Conservation (phyloP, 345 rosid species). For the Triadica sebifera region DNA sequence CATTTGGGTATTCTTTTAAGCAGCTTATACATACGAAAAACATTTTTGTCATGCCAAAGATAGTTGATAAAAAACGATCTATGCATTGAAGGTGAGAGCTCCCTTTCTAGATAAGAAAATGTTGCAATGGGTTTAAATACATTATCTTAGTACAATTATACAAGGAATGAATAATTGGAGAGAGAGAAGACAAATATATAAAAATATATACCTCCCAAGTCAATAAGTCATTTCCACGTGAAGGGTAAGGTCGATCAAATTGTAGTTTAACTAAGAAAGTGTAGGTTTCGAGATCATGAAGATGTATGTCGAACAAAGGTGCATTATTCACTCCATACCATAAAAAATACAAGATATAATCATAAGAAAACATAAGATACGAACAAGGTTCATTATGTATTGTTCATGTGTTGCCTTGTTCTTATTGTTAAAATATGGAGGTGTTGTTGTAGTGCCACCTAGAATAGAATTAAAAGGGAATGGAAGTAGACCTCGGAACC, state of each 20-base stretch:
- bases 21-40: constrained; percentile 80
- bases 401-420: constrained; percentile 83
- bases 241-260: constrained; percentile 67
- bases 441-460: constrained; percentile 92
- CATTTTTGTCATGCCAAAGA: constrained; percentile 78
- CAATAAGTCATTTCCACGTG: constrained; percentile 77
- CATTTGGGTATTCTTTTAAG: constrained; percentile 42
- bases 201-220: constrained; percentile 77
- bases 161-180: not conserved
- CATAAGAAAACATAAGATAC: not conserved
- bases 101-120: constrained; percentile 81
- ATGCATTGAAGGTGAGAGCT: constrained; percentile 75
- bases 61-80: constrained; percentile 89
- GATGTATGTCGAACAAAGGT: constrained; percentile 37
- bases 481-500: constrained; percentile 93
- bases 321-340: not conserved
- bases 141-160: not conserved
- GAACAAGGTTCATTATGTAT: constrained; percentile 50
- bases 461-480: constrained; percentile 75
- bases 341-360: not conserved
- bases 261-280: constrained; percentile 85
- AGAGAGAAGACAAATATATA: not conserved
- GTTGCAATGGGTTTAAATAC: constrained; percentile 66
- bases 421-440: constrained; percentile 76
- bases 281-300: constrained; percentile 59